Evolutionary conservation across 345 rosid genomes (phyloP).

Genomic region (Populus davidiana): DNA sequence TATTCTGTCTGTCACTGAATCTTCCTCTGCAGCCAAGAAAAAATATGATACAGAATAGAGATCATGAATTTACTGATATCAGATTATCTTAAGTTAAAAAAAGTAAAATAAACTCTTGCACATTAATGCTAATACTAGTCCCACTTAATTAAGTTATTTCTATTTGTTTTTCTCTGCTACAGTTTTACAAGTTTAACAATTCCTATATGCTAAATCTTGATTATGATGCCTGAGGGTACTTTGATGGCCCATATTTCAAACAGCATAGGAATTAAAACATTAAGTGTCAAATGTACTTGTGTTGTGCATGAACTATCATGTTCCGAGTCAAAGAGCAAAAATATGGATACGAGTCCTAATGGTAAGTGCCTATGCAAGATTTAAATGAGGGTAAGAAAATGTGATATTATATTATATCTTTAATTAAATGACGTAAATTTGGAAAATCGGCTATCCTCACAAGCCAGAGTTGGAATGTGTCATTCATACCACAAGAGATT

Average conservation of each 20-base stretch:
- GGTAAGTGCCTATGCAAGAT: background rate
- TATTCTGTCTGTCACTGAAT: slow-evolving; percentile 53
- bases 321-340: background rate
- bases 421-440: background rate
- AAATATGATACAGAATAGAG: background rate
- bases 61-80: background rate
- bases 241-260: background rate
- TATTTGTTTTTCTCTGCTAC: background rate
- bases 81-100: background rate
- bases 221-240: background rate
- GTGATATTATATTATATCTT: background rate
- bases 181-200: background rate
- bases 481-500: slow-evolving; percentile 60
- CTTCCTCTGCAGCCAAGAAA: slow-evolving; percentile 54
- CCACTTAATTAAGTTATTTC: background rate
- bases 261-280: background rate
- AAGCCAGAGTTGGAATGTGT: background rate
- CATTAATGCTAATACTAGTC: background rate
- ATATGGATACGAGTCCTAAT: background rate
- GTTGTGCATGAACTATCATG: background rate
- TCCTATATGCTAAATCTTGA: background rate
- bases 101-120: background rate
- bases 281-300: background rate
- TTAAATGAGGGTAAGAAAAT: slow-evolving; percentile 3
- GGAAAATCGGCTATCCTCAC: background rate